A percentile compares a stretch with the other conserved stretches of the same genome.
These are phyloP conservation scores for Komagataella pastoris DNA, from an alignment of 805 yeast genomes.

Conservation along the genomic window DNA sequence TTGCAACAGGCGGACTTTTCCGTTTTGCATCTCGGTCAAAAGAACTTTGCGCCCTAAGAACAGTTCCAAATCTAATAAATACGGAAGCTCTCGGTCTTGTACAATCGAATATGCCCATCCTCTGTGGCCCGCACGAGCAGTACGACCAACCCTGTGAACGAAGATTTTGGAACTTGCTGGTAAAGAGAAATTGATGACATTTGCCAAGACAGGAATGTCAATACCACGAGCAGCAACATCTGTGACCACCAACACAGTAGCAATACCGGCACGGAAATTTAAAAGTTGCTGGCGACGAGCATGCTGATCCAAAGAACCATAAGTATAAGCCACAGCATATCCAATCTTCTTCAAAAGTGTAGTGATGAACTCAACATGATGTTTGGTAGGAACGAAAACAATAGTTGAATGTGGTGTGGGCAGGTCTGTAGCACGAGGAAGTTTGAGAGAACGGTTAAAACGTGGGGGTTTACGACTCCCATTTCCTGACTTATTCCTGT, in stretches of 20 bases:
- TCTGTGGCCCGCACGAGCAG: conserved; percentile 96
- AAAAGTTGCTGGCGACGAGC: conserved; percentile 85
- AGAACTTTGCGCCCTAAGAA: conserved; percentile 77
- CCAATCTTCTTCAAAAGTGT: conserved; percentile 63
- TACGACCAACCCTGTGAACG: conserved; percentile 96
- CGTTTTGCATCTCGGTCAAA: conserved; percentile 55
- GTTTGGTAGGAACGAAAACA: conserved; percentile 92
- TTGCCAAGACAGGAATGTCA: conserved; percentile 92
- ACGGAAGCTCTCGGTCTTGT: conserved; percentile 77
- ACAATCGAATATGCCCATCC: conserved; percentile 97
- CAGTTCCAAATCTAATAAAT: conserved; percentile 77
- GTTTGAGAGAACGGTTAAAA: conserved; percentile 14
- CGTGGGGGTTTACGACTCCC: conserved; percentile 28
- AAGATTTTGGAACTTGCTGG: conserved; percentile 91
- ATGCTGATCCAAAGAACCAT: conserved; percentile 89
- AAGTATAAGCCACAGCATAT: conserved; percentile 74
- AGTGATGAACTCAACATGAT: conserved; percentile 89
- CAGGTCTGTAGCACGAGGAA: conserved; percentile 70
- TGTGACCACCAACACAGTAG: conserved; percentile 86
- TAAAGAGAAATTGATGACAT: conserved; percentile 81
- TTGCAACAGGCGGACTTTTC: conserved; percentile 39
- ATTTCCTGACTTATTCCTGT: conserved; percentile 19
- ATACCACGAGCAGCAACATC: conserved; percentile 99
- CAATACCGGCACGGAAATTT: conserved; percentile 73
- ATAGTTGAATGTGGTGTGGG: conserved; percentile 85